These are phyloP conservation scores for Candida orba DNA, from an alignment of 805 yeast species.

Conservation along the genomic window DNA sequence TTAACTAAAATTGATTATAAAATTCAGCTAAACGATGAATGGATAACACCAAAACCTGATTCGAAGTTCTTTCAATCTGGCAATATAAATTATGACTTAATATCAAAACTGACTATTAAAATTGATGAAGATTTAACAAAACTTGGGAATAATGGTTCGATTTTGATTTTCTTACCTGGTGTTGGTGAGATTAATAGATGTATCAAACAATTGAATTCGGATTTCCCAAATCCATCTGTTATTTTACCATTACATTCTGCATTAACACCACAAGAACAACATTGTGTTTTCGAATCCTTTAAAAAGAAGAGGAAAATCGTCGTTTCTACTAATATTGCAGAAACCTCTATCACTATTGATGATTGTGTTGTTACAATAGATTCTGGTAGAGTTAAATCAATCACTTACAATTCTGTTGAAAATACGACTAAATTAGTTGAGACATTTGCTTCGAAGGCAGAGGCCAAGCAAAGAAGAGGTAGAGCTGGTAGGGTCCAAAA, in stretches of 20 bases:
- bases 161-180: slow-evolving; percentile 85
- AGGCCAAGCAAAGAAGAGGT: slow-evolving; percentile 86
- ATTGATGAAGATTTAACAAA: slow-evolving; percentile 42
- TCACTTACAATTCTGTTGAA: slow-evolving; percentile 58
- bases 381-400: slow-evolving; percentile 75
- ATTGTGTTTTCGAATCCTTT: slow-evolving; percentile 57
- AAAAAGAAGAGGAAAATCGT: slow-evolving; percentile 68
- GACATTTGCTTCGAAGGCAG: slow-evolving; percentile 85
- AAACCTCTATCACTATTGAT: slow-evolving; percentile 92
- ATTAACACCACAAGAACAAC: slow-evolving; percentile 74
- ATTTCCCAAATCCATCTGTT: slow-evolving; percentile 26
- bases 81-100: slow-evolving; percentile 66
- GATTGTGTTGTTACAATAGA: slow-evolving; percentile 92
- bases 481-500: slow-evolving; percentile 93
- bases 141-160: slow-evolving; percentile 54
- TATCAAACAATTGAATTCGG: slow-evolving; percentile 31
- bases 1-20: slow-evolving; percentile 51
- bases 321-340: slow-evolving; percentile 91
- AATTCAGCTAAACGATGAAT: slow-evolving; percentile 35
- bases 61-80: slow-evolving; percentile 61
- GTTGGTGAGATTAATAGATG: slow-evolving; percentile 76
- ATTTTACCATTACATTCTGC: slow-evolving; percentile 85
- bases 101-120: slow-evolving; percentile 45
- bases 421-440: slow-evolving; percentile 71
- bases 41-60: slow-evolving; percentile 51